Conservation (phyloP, 2,329 filamentous ascomycete genomes). For the Colletotrichum sp. region DNA sequence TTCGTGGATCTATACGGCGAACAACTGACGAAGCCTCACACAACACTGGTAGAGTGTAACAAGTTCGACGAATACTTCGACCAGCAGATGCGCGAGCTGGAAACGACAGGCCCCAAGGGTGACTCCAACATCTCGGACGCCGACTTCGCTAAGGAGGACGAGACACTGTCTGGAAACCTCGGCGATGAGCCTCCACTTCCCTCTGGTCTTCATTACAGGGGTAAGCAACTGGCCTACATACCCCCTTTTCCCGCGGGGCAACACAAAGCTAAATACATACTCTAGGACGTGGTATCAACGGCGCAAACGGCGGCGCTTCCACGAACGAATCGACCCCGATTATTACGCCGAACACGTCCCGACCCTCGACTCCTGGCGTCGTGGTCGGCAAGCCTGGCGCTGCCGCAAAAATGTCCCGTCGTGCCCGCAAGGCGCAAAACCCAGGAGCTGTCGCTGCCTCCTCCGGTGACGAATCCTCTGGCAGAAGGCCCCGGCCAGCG, state of each 20-base stretch:
- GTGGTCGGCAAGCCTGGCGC: slow-evolving; percentile 78
- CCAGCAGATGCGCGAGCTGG: slow-evolving; percentile 86
- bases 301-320: slow-evolving; percentile 29
- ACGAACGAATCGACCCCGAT: slow-evolving; percentile 75
- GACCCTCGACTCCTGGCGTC: slow-evolving; percentile 77
- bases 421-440: slow-evolving; percentile 75
- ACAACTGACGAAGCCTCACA: slow-evolving; percentile 81
- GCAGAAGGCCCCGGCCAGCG: slow-evolving; percentile 60
- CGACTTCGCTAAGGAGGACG: slow-evolving; percentile 35
- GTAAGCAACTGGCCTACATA: neutral
- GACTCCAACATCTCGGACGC: slow-evolving; percentile 28
- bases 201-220: slow-evolving; percentile 22
- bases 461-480: slow-evolving; percentile 80
- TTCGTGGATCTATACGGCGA: slow-evolving; percentile 91
- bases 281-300: slow-evolving; percentile 37
- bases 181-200: slow-evolving; percentile 42
- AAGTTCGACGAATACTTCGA: slow-evolving; percentile 94
- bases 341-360: slow-evolving; percentile 75
- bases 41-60: slow-evolving; percentile 76
- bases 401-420: slow-evolving; percentile 77
- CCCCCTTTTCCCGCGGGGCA: neutral
- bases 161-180: slow-evolving; percentile 37
- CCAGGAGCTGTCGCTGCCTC: slow-evolving; percentile 69
- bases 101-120: slow-evolving; percentile 53
- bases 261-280: neutral